A percentile compares a stretch with the other conserved stretches of the same genome.
Conservation (phyloP, 768 basidiomycete species). For the Plicaturopsis crispa region DNA sequence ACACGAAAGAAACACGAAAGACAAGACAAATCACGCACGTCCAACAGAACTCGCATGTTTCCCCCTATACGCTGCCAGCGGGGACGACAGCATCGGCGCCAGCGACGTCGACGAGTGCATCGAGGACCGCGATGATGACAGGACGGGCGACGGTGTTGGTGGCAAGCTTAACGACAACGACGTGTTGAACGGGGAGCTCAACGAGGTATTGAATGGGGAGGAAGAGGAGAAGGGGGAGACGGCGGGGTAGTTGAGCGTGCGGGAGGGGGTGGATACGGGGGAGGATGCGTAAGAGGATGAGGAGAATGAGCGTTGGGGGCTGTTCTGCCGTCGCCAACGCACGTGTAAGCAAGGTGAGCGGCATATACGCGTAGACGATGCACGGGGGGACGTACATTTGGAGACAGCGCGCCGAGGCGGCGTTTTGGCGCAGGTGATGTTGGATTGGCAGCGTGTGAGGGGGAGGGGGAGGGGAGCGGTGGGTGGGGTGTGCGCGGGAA, state of each 20-base stretch:
- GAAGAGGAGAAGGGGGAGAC: slow-evolving; percentile 35
- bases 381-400: slow-evolving; percentile 26
- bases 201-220: too few relatives aligned
- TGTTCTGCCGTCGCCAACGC: slow-evolving; percentile 24
- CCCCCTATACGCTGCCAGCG: slow-evolving; percentile 34
- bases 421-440: slow-evolving; percentile 25
- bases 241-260: slow-evolving; percentile 24
- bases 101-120: slow-evolving; percentile 26
- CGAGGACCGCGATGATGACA: slow-evolving; percentile 23
- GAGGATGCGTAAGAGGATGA: slow-evolving; percentile 29
- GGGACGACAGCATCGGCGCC: slow-evolving; percentile 32
- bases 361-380: neutral
- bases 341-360: neutral
- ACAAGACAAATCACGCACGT: slow-evolving; percentile 19
- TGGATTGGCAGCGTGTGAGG: slow-evolving; percentile 17
- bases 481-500: slow-evolving; percentile 33
- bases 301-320: slow-evolving; percentile 35
- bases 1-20: neutral
- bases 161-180: too few relatives aligned
- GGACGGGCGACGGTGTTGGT: slow-evolving; percentile 26
- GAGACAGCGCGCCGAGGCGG: slow-evolving; percentile 32
- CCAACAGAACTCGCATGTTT: slow-evolving; percentile 29
- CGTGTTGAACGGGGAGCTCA: too few relatives aligned
- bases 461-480: slow-evolving; percentile 24
- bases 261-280: slow-evolving; percentile 17